A percentile compares a stretch with the other conserved stretches of the same genome.
phyloP scores from a whole-genome alignment of 208 protist species.

The Leishmania turanica region DNA sequence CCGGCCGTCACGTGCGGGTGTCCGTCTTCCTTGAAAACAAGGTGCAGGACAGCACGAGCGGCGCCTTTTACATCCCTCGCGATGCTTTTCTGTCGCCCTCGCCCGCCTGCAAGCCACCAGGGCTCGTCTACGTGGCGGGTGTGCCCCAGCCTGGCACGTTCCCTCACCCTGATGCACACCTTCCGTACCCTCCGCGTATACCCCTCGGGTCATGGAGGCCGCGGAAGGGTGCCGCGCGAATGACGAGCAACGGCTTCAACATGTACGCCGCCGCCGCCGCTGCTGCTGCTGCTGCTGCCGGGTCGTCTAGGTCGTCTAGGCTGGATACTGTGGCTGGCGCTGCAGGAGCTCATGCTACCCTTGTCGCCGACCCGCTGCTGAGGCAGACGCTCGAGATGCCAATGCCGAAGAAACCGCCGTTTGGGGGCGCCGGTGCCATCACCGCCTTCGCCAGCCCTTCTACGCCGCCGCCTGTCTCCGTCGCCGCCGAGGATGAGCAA shows the following conservation, averaged over 20 bases:
- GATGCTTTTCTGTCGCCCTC: conserved; percentile 49
- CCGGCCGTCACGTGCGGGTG: conserved; percentile 73
- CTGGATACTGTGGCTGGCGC: not conserved
- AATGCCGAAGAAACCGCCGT: not conserved
- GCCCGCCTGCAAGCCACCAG: conserved; percentile 53
- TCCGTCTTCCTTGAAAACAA: conserved; percentile 84
- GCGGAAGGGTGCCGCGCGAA: conserved; percentile 16
- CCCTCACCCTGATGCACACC: conserved; percentile 50
- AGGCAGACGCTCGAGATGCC: conserved; percentile 42
- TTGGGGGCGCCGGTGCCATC: not conserved
- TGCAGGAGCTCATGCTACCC: not conserved
- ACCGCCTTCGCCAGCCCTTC: not conserved
- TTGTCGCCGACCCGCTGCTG: conserved; percentile 24
- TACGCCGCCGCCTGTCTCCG: not conserved
- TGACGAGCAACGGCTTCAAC: conserved; percentile 64
- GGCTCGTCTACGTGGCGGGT: conserved; percentile 41
- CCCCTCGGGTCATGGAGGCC: conserved; percentile 50
- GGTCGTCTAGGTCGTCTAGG: not conserved
- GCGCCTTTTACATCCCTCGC: conserved; percentile 59
- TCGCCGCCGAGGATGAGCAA: conserved; percentile 12
- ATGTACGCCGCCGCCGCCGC: conserved; percentile 41
- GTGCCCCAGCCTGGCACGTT: conserved; percentile 24
- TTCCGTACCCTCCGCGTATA: conserved; percentile 39
- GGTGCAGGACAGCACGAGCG: conserved; percentile 61
- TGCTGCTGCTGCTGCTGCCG: not conserved